phyloP scores from a whole-genome alignment of 148 eudicot species.

The Heliamphora exappendiculata region DNA sequence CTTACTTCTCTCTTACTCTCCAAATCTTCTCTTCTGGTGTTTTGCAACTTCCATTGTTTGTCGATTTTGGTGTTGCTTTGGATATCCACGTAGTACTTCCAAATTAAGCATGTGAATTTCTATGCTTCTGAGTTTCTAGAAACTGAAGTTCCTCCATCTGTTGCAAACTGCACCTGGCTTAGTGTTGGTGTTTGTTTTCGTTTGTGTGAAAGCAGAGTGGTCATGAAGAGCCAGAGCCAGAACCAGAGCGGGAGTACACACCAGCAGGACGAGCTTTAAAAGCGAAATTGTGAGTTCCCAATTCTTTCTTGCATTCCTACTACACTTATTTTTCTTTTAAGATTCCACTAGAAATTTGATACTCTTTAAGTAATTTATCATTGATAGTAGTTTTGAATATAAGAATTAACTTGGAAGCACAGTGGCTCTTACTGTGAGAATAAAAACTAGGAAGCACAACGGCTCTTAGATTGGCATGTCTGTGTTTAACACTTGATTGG shows the following conservation, averaged over 20 bases:
- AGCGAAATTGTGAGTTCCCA: conserved; percentile 67
- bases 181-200: not conserved
- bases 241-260: conserved; percentile 73
- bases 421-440: too few relatives aligned
- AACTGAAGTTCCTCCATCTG: not conserved
- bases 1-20: not conserved
- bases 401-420: too few relatives aligned
- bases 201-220: conserved; percentile 37
- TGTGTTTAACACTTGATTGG: too few relatives aligned
- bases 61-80: not conserved
- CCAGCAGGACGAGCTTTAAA: conserved; percentile 80
- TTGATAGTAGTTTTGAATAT: not conserved
- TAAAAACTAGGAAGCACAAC: not conserved
- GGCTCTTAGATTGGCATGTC: not conserved
- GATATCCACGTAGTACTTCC: not conserved
- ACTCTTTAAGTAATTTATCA: not conserved
- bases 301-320: not conserved
- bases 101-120: not conserved
- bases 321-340: too few relatives aligned
- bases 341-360: too few relatives aligned
- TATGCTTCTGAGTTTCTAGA: not conserved
- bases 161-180: conserved; percentile 1
- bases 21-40: not conserved
- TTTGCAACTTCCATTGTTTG: not conserved
- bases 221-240: conserved; percentile 61